These are phyloP conservation scores for Blastobotrys persicus DNA, from an alignment of 1,139 yeast species.

Conservation along the genomic window DNA sequence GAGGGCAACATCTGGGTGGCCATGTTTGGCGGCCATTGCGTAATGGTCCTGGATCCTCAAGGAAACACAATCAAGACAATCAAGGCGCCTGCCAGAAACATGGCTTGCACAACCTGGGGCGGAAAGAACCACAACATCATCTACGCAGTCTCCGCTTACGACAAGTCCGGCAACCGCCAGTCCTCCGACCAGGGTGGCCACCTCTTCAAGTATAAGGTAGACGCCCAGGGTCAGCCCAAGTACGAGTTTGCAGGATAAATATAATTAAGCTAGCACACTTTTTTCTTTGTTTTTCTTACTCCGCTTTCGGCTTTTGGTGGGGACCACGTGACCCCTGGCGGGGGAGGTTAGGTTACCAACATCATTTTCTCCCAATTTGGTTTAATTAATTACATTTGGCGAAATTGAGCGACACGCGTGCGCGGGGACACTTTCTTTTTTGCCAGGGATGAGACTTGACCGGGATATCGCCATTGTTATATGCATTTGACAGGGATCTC, in stretches of 20 bases:
- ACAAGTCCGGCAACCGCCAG: slow-evolving; percentile 41
- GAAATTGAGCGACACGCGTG: no score
- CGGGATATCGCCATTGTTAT: no score
- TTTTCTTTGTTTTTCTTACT: no score
- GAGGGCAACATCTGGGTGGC: slow-evolving; percentile 63
- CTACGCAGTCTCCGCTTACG: slow-evolving; percentile 64
- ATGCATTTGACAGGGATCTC: no score
- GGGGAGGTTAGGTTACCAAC: no score
- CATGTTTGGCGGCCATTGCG: slow-evolving; percentile 57
- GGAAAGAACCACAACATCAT: slow-evolving; percentile 58
- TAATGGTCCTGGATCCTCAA: slow-evolving; percentile 46
- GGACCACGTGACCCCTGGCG: no score
- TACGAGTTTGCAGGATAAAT: slow-evolving; percentile 31
- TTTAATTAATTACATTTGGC: no score
- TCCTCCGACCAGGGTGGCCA: slow-evolving; percentile 59
- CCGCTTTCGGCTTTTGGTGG: no score
- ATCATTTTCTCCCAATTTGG: no score
- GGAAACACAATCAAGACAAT: slow-evolving; percentile 54
- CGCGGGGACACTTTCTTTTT: no score
- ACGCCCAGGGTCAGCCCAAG: slow-evolving; percentile 37
- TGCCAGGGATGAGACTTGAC: no score
- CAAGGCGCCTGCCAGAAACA: slow-evolving; percentile 55
- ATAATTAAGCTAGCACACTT: neutral
- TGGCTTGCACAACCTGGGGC: slow-evolving; percentile 70
- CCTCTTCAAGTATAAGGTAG: slow-evolving; percentile 42